Percentiles rank a stretch among this genome's conserved stretches.
phyloP scores from a whole-genome alignment of 164 flowering plant species.

The Berberis vulgaris region DNA sequence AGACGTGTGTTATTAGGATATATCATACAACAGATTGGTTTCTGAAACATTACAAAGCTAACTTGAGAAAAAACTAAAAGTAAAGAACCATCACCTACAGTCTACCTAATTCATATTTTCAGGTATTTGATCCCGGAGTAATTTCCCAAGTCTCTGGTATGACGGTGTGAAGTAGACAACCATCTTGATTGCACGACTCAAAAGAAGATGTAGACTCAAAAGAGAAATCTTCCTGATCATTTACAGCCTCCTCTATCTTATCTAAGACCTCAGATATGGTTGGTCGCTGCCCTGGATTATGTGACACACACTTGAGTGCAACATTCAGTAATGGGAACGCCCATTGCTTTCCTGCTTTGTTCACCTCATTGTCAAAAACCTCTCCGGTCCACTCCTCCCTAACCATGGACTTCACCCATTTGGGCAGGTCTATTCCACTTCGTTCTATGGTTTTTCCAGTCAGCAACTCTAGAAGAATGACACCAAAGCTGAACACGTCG shows the following conservation, averaged over 20 bases:
- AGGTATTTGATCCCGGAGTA: conserved; percentile 35
- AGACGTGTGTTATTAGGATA: too few species aligned
- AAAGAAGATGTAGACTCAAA: conserved; percentile 19
- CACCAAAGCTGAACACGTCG: conserved; percentile 52
- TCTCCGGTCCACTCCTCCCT: conserved; percentile 77
- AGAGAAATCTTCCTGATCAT: conserved; percentile 25
- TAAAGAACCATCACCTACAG: too few species aligned
- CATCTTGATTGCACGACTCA: conserved; percentile 19
- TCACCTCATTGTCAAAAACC: conserved; percentile 57
- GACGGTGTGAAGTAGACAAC: conserved; percentile 29
- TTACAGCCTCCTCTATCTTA: conserved; percentile 36
- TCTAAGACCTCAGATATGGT: conserved; percentile 32
- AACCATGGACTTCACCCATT: conserved; percentile 57
- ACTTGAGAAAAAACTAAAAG: too few species aligned
- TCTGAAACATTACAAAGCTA: too few species aligned
- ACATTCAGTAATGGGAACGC: conserved; percentile 46
- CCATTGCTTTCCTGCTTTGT: conserved; percentile 24
- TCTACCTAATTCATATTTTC: conserved; percentile 6
- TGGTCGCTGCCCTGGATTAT: conserved; percentile 35
- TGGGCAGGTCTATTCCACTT: conserved; percentile 44
- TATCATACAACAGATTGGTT: too few species aligned
- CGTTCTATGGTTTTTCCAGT: conserved; percentile 48
- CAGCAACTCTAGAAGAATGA: conserved; percentile 46
- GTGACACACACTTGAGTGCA: conserved; percentile 40
- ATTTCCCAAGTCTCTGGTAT: conserved; percentile 37